Conservation (phyloP, 352 stramenopile species). For the Elongisporangium anandrum region DNA sequence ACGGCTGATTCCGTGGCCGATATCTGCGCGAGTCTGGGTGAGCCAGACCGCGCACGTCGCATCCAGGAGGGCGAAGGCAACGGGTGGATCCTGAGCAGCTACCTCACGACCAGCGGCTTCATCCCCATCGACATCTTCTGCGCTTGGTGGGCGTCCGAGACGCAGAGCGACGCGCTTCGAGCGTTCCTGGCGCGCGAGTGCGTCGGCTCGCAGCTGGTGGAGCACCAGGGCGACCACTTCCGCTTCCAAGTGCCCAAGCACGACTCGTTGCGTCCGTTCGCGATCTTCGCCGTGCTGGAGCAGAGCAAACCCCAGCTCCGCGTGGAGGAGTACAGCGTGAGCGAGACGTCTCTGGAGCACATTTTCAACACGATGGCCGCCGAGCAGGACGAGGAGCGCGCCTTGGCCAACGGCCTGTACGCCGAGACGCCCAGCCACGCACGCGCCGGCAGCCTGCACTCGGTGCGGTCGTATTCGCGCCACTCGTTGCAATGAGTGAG, state of each 20-base stretch:
- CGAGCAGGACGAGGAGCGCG: slow-evolving; percentile 57
- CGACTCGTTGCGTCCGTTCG: slow-evolving; percentile 25
- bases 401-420: slow-evolving; percentile 24
- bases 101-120: slow-evolving; percentile 32
- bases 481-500: too few relatives aligned
- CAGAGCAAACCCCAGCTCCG: slow-evolving; percentile 42
- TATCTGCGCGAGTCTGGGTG: slow-evolving; percentile 32
- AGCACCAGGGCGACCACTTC: slow-evolving; percentile 65
- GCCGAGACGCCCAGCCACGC: too few relatives aligned
- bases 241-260: slow-evolving; percentile 70
- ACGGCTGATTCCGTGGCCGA: slow-evolving; percentile 14
- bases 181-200: slow-evolving; percentile 45
- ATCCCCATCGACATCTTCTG: slow-evolving; percentile 53
- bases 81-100: slow-evolving; percentile 34
- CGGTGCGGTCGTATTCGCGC: too few relatives aligned
- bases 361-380: slow-evolving; percentile 92
- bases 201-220: slow-evolving; percentile 32
- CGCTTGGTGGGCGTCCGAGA: slow-evolving; percentile 53
- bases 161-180: slow-evolving; percentile 27
- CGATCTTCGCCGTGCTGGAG: slow-evolving; percentile 82
- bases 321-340: slow-evolving; percentile 87
- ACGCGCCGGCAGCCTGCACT: too few relatives aligned
- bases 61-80: slow-evolving; percentile 37
- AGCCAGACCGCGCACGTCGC: slow-evolving; percentile 21
- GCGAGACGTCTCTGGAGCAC: slow-evolving; percentile 88